These are phyloP conservation scores for Penstemon eatonii DNA, from an alignment of 257 asterid genomes.

Conservation along the genomic window DNA sequence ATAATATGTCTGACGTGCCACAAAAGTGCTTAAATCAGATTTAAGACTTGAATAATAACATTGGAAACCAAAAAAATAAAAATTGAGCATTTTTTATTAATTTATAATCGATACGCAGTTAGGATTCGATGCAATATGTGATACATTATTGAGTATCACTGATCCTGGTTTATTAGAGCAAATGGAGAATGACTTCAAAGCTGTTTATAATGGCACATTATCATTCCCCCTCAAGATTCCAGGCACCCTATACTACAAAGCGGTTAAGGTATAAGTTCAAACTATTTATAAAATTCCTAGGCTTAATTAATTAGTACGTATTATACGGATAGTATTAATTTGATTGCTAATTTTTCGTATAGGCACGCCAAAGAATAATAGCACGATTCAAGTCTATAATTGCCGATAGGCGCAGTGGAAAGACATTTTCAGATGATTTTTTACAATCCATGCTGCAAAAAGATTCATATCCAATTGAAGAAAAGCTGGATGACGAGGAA, in stretches of 20 bases:
- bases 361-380: constrained; percentile 59
- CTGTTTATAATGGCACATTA: constrained; percentile 52
- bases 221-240: constrained; percentile 59
- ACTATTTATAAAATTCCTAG: neutral
- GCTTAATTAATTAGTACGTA: neutral
- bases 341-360: neutral
- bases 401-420: constrained; percentile 36
- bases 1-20: neutral
- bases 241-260: constrained; percentile 56
- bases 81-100: neutral
- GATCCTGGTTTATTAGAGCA: constrained; percentile 36
- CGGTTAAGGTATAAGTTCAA: constrained; percentile 43
- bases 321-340: neutral
- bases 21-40: too few relatives aligned
- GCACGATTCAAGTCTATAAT: constrained; percentile 44
- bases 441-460: constrained; percentile 49
- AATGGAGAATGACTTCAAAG: constrained; percentile 44
- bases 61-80: neutral
- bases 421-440: constrained; percentile 45
- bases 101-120: constrained; percentile 31
- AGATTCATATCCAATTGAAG: constrained; percentile 43
- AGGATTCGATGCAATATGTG: constrained; percentile 57
- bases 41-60: too few relatives aligned
- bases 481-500: constrained; percentile 59
- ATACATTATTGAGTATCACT: constrained; percentile 48